Percentiles rank a stretch among this genome's conserved stretches.
Evolutionary conservation across 306 rosid species (phyloP).

Genomic region (Dryas alaskensis): DNA sequence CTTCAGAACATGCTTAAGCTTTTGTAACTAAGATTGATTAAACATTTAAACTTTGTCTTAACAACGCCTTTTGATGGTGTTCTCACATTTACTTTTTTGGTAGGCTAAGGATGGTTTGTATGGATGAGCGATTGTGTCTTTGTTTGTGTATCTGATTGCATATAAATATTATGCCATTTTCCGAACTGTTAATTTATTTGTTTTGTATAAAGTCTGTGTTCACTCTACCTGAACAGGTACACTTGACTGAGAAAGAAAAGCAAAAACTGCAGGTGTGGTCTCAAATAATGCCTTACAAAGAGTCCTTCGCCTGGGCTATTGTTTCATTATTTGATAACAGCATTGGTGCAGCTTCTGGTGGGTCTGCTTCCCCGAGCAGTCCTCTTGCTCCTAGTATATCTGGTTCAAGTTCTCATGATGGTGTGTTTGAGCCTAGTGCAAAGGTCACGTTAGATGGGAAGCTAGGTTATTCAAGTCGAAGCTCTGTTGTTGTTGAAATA

Average conservation of each 20-base stretch:
- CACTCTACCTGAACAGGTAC: slow-evolving; percentile 58
- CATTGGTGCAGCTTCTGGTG: slow-evolving; percentile 88
- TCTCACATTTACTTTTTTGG: not conserved
- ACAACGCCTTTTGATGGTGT: no score
- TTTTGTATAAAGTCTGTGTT: slow-evolving; percentile 3
- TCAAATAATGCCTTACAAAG: slow-evolving; percentile 98
- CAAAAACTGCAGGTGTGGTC: slow-evolving; percentile 99
- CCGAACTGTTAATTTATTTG: slow-evolving; percentile 5
- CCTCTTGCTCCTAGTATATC: slow-evolving; percentile 94
- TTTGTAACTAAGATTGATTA: no score
- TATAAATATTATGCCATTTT: not conserved
- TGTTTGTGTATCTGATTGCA: not conserved
- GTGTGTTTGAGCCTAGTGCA: slow-evolving; percentile 87
- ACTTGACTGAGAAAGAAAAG: slow-evolving; percentile 91
- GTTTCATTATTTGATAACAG: slow-evolving; percentile 96
- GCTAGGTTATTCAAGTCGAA: slow-evolving; percentile 77
- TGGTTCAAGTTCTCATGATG: slow-evolving; percentile 88
- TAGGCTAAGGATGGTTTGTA: not conserved
- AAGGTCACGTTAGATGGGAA: slow-evolving; percentile 87
- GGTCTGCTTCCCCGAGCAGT: slow-evolving; percentile 99
- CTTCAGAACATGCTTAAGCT: no score
- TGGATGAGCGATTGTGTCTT: slow-evolving; percentile 2
- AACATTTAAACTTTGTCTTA: no score
- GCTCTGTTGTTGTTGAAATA: slow-evolving; percentile 85
- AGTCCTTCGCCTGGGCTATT: slow-evolving; percentile 94